Conservation (phyloP, 2,329 filamentous ascomycete genomes). For the Diaporthe sp. region DNA sequence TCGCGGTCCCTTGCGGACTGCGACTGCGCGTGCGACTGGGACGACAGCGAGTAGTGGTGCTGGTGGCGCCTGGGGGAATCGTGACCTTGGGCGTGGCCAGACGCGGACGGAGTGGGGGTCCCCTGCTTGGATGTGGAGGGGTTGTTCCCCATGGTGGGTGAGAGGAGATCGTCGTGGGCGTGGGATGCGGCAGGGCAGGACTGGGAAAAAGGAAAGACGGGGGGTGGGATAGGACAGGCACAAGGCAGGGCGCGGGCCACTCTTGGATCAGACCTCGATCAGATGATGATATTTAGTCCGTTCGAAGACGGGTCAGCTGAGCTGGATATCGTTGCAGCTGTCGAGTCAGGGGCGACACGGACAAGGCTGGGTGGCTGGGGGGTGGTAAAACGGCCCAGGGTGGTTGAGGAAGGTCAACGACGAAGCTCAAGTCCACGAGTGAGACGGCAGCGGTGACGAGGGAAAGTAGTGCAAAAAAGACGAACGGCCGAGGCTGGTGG, state of each 20-base stretch:
- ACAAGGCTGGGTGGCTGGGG: conserved; percentile 4
- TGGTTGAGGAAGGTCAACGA: neutral
- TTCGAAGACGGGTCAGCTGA: conserved; percentile 29
- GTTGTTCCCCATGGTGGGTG: conserved; percentile 36
- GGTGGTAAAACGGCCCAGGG: neutral
- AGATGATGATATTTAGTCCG: conserved; percentile 36
- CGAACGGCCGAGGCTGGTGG: conserved; percentile 6
- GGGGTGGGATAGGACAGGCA: conserved; percentile 30
- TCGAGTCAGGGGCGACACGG: conserved; percentile 26
- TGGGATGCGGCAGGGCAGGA: conserved; percentile 33
- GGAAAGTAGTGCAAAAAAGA: conserved; percentile 19
- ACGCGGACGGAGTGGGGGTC: conserved; percentile 47
- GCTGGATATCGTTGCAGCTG: conserved; percentile 23
- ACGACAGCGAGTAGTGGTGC: conserved; percentile 22
- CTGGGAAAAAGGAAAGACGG: conserved; percentile 24
- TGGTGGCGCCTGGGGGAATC: conserved; percentile 38
- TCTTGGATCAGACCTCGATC: conserved; percentile 34
- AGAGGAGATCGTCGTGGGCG: conserved; percentile 30
- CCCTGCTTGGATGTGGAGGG: conserved; percentile 39
- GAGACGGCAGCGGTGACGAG: conserved; percentile 9
- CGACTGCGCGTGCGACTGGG: conserved; percentile 45
- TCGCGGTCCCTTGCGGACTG: conserved; percentile 25
- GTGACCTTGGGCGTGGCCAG: conserved; percentile 25
- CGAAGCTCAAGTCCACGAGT: conserved; percentile 14
- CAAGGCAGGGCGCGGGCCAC: conserved; percentile 33